Conservation (phyloP, 2,329 filamentous ascomycete genomes). For the Ustilaginoidea virens region DNA sequence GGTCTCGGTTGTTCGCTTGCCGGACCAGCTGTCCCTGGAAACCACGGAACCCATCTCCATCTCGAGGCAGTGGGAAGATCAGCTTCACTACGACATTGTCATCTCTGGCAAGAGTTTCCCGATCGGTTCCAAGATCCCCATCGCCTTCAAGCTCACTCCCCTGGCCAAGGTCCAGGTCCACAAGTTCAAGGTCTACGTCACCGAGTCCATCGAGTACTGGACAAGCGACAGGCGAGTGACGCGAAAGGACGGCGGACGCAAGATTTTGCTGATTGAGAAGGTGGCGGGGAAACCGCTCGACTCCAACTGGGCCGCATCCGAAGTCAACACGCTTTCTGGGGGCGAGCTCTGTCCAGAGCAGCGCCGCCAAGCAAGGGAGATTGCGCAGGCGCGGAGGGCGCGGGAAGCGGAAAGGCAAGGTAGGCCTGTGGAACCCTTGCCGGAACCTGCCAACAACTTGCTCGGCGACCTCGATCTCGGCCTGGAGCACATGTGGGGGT, state of each 20-base stretch:
- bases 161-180: conserved; percentile 88
- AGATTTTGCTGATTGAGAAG: conserved; percentile 80
- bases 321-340: conserved; percentile 61
- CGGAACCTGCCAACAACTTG: conserved; percentile 49
- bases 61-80: conserved; percentile 85
- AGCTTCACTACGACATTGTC: conserved; percentile 88
- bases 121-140: conserved; percentile 72
- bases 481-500: conserved; percentile 59
- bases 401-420: conserved; percentile 30
- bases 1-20: conserved; percentile 69
- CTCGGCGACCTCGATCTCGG: conserved; percentile 63
- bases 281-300: conserved; percentile 62
- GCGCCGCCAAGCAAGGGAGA: conserved; percentile 30
- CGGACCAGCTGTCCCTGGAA: conserved; percentile 76
- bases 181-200: conserved; percentile 80
- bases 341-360: conserved; percentile 51
- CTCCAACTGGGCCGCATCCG: conserved; percentile 58
- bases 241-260: conserved; percentile 67
- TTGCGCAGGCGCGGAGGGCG: conserved; percentile 35
- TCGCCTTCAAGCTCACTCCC: conserved; percentile 86
- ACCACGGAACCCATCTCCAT: conserved; percentile 90
- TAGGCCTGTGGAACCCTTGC: conserved; percentile 25
- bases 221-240: conserved; percentile 75
- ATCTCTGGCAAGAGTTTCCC: conserved; percentile 94
- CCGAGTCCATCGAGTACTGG: conserved; percentile 84